Conservation (phyloP, 352 stramenopile genomes). For the Phytopythium litorale region DNA sequence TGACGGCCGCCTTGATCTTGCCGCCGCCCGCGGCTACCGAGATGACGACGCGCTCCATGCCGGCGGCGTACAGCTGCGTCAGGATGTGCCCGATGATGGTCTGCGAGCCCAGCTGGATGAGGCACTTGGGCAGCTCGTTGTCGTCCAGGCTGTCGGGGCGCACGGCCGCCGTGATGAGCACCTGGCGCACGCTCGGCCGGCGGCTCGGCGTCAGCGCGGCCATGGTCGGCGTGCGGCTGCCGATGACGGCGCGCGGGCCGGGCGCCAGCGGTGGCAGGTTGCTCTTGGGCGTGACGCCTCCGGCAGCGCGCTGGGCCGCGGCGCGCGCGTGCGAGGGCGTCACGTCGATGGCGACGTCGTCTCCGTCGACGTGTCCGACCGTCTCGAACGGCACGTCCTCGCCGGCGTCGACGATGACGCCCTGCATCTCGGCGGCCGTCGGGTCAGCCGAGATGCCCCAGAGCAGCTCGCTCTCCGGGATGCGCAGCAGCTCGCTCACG, state of each 20-base stretch:
- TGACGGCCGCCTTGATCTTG: constrained; percentile 60
- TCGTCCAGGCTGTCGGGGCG: constrained; percentile 47
- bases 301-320: neutral
- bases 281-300: constrained; percentile 17
- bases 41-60: constrained; percentile 76
- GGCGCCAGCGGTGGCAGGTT: constrained; percentile 6
- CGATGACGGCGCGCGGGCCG: neutral
- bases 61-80: constrained; percentile 69
- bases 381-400: constrained; percentile 75
- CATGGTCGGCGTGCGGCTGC: constrained; percentile 5
- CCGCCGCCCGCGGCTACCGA: constrained; percentile 54
- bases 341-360: constrained; percentile 13
- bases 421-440: constrained; percentile 65
- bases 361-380: constrained; percentile 29
- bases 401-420: constrained; percentile 70
- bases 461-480: constrained; percentile 47
- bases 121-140: constrained; percentile 59
- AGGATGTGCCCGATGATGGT: constrained; percentile 79
- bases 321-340: constrained; percentile 1
- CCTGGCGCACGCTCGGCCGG: constrained; percentile 33
- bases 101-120: constrained; percentile 68
- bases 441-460: constrained; percentile 53
- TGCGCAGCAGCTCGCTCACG: constrained; percentile 44
- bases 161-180: constrained; percentile 64
- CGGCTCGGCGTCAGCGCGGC: constrained; percentile 15